Conservation (phyloP, 345 rosid species). For the Eucalyptus sp. region DNA sequence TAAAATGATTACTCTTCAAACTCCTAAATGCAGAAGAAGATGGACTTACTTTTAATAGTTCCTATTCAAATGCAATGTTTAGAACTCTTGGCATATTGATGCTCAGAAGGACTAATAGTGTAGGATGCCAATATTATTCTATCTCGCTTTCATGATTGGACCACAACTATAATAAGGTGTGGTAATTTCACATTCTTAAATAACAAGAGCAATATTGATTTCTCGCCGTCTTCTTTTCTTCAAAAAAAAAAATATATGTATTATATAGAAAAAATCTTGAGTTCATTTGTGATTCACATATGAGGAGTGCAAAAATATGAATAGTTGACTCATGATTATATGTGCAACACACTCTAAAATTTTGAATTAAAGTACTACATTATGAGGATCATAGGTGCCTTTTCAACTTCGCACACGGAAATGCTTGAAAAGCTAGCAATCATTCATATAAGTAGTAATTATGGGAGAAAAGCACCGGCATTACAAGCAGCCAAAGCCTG, state of each 20-base stretch:
- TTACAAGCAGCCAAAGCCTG: neutral
- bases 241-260: neutral
- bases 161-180: neutral
- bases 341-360: neutral
- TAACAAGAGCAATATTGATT: neutral
- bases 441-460: neutral
- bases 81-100: neutral
- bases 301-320: neutral
- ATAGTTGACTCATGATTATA: neutral
- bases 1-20: neutral
- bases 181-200: neutral
- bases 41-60: neutral
- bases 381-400: neutral
- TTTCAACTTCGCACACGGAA: neutral
- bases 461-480: neutral
- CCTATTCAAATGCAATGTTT: neutral
- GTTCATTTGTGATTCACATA: neutral
- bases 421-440: neutral
- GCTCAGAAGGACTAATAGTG: neutral
- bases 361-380: neutral
- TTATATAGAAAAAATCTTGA: neutral
- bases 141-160: neutral
- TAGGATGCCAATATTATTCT: neutral
- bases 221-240: accelerated
- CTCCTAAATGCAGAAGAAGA: neutral